A percentile compares a stretch with the other conserved stretches of the same genome.
Evolutionary conservation across 2,329 filamentous ascomycete genomes (phyloP).

Genomic region (Colletotrichum sojae): DNA sequence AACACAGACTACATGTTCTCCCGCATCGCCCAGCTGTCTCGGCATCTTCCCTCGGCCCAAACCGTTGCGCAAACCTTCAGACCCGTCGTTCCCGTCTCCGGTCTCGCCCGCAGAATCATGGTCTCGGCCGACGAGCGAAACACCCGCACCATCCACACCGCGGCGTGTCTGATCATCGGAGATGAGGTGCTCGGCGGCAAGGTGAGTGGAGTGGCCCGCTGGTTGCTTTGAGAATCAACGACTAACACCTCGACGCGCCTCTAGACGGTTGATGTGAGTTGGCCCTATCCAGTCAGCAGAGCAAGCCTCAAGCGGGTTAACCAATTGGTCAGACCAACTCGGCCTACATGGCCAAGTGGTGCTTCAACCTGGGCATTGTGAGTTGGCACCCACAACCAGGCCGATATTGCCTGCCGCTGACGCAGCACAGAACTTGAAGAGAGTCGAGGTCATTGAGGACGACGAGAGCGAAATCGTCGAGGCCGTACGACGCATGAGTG

Average conservation of each 20-base stretch:
- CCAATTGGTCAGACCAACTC: slow-evolving; percentile 69
- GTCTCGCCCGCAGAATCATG: slow-evolving; percentile 56
- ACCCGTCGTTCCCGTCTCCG: slow-evolving; percentile 44
- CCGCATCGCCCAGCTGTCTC: slow-evolving; percentile 79
- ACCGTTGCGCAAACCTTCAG: slow-evolving; percentile 45
- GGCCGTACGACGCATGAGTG: slow-evolving; percentile 88
- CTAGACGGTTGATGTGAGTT: slow-evolving; percentile 58
- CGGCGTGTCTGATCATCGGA: slow-evolving; percentile 95
- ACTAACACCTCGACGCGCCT: slow-evolving; percentile 10
- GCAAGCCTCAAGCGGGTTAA: slow-evolving; percentile 33
- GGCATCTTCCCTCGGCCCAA: slow-evolving; percentile 69
- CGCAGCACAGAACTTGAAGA: slow-evolving; percentile 75
- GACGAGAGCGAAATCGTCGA: slow-evolving; percentile 93
- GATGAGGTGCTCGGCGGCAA: slow-evolving; percentile 97
- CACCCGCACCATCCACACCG: slow-evolving; percentile 84
- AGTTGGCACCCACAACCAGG: slow-evolving; percentile 37
- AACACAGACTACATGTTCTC: slow-evolving; percentile 74
- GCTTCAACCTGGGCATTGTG: slow-evolving; percentile 74
- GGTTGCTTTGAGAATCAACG: not conserved
- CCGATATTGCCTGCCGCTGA: not conserved
- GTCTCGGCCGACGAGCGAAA: slow-evolving; percentile 67
- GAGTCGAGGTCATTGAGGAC: slow-evolving; percentile 93
- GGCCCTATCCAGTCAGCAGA: not conserved
- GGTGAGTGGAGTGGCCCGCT: slow-evolving; percentile 64
- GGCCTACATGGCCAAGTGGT: slow-evolving; percentile 75